Conservation (phyloP, 2,329 filamentous ascomycete species). For the Aspergillus oerlinghausenensis region DNA sequence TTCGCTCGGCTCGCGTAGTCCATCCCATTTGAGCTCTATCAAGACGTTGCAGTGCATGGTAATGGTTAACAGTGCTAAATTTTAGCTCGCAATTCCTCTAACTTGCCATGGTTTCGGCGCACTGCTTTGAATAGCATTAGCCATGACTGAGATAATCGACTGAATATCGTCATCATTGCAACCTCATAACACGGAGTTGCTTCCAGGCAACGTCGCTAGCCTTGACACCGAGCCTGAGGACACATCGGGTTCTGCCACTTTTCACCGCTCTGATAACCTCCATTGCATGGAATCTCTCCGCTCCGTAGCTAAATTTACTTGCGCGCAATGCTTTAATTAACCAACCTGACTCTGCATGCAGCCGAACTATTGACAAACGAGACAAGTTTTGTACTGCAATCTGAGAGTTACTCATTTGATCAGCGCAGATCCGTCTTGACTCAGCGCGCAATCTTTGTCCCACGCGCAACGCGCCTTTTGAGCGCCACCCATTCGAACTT, state of each 20-base stretch:
- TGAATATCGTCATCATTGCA: neutral
- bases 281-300: slow-evolving; percentile 7
- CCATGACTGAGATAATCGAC: neutral
- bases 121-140: neutral
- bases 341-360: neutral
- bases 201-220: neutral
- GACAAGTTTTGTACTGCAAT: neutral
- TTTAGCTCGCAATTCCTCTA: neutral
- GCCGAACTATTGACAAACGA: neutral
- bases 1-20: neutral
- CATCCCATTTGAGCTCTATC: too few species aligned
- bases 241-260: slow-evolving; percentile 1
- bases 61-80: neutral
- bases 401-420: neutral
- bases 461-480: slow-evolving; percentile 13
- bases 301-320: neutral
- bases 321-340: neutral
- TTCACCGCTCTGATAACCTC: slow-evolving; percentile 5
- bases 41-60: too few species aligned
- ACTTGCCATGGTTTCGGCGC: neutral
- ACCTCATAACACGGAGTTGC: neutral
- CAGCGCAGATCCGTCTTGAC: neutral
- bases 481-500: slow-evolving; percentile 11
- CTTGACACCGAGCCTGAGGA: slow-evolving; percentile 4
- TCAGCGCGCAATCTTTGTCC: neutral